Evolutionary conservation across 306 rosid genomes (phyloP), one percentile per base, ranked within the genome.

Genomic region (Leucaena leucocephala): DNA sequence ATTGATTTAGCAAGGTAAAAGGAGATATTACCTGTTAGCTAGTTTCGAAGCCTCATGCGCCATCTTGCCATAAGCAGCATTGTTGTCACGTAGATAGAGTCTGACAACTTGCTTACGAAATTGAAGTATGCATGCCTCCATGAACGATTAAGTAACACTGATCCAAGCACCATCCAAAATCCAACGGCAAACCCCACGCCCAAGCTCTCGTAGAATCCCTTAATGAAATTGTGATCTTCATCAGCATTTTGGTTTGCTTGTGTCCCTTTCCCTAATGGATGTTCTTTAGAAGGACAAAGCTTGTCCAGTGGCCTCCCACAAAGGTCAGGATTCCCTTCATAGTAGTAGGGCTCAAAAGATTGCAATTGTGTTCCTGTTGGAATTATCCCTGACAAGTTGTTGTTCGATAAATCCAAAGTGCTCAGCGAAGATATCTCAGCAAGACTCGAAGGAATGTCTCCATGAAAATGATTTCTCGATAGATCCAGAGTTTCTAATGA

Each of bases 341-440:
- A 71, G 7, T 33, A 7, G 35, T 33, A 71, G 6, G 58, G 43
- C 33, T 52, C 22, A n/a, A 74, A 80, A 46, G 42, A 66, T 3
- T 66, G 63, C 35, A 74, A 36, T 19, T 80, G 83, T 10, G 54
- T 64, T 13, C 68, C 21, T 46, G 10, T 8, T 19, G 83, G 83
- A 45, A 80, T 72, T 63, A 8, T 7, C 22, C 78, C 83, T 0
- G 38, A 36, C 44, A 80, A 39, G 21, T 40, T 80, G 78, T 80
- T 80, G 1, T 50, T 0, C 3, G 83, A 72, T 72, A 80, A 39
- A 57, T 80, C 7, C 46, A 80, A 63, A 6, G 2, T 8, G n/a
- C 3, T 38, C 0, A 80, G 15, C 0, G 3, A 50, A 10, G 68
- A 62, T 44, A 80, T 46, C 8, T 48, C 27, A 35, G 67, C 15